phyloP scores from a whole-genome alignment of 2,329 filamentous ascomycete genomes.

The Epichloe elymi region DNA sequence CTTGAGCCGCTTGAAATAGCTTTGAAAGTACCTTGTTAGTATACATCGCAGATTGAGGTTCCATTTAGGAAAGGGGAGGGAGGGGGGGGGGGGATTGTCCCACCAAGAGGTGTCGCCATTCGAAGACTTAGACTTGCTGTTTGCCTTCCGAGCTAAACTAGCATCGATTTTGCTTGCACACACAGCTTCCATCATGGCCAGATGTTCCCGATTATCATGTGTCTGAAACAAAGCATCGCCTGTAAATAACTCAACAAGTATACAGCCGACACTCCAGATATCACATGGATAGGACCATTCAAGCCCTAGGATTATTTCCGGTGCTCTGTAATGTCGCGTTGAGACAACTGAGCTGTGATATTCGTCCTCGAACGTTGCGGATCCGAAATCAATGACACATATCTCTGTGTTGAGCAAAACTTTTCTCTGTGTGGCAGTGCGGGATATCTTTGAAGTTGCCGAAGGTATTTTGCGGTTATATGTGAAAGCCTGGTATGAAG shows the following conservation, averaged over 20 bases:
- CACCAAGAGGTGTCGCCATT: conserved; percentile 17
- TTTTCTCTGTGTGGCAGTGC: conserved; percentile 44
- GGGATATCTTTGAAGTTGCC: conserved; percentile 25
- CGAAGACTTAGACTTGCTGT: too few relatives aligned
- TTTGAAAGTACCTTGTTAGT: conserved; percentile 14
- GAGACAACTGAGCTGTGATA: conserved; percentile 61
- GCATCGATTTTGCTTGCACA: too few relatives aligned
- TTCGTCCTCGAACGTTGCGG: conserved; percentile 59
- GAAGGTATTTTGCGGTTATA: conserved; percentile 59
- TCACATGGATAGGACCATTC: conserved; percentile 62
- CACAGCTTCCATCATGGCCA: conserved; percentile 66
- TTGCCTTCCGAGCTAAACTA: too few relatives aligned
- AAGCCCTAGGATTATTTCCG: conserved; percentile 57
- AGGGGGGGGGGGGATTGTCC: conserved; percentile 17
- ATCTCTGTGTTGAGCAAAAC: conserved; percentile 58
- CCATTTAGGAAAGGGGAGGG: neutral
- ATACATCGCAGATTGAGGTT: too few relatives aligned
- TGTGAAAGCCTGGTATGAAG: conserved; percentile 54
- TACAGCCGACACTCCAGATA: conserved; percentile 63
- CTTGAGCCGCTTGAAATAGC: conserved; percentile 53
- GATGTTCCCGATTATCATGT: conserved; percentile 57
- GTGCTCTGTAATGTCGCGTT: conserved; percentile 55
- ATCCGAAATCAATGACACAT: conserved; percentile 57
- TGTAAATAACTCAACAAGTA: conserved; percentile 59
- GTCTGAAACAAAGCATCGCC: conserved; percentile 61